phyloP scores from a whole-genome alignment of 768 basidiomycete species.

The Tricholoma furcatifolium region DNA sequence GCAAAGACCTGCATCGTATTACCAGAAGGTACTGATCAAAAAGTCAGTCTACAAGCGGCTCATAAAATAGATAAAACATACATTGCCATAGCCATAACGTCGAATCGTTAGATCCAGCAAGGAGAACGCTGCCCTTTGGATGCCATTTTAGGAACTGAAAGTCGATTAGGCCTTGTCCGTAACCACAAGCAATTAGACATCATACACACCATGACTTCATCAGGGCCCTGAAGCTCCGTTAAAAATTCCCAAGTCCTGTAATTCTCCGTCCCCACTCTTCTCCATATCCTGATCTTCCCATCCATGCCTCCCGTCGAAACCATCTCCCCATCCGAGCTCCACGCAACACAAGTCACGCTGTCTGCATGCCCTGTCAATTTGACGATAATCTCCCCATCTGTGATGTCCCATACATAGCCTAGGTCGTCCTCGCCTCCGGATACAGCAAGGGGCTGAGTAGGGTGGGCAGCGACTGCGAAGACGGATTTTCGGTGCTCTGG shows the following conservation, averaged over 20 bases:
- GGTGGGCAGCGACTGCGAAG: slow-evolving; percentile 83
- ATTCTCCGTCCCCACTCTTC: slow-evolving; percentile 72
- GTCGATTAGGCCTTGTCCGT: slow-evolving; percentile 2
- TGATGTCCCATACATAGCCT: slow-evolving; percentile 91
- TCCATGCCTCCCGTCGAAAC: slow-evolving; percentile 98
- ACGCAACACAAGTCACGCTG: slow-evolving; percentile 77
- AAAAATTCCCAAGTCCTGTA: slow-evolving; percentile 91
- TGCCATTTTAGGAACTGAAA: slow-evolving; percentile 92
- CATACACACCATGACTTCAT: slow-evolving; percentile 85
- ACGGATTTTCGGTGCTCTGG: slow-evolving; percentile 71
- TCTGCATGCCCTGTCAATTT: slow-evolving; percentile 92
- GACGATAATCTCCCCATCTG: slow-evolving; percentile 75
- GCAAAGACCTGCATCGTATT: slow-evolving; percentile 96
- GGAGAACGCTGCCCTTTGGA: slow-evolving; percentile 84
- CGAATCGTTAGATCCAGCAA: slow-evolving; percentile 91
- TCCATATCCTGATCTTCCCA: slow-evolving; percentile 90
- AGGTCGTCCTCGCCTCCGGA: slow-evolving; percentile 96
- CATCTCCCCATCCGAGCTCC: slow-evolving; percentile 89
- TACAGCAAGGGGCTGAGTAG: slow-evolving; percentile 75
- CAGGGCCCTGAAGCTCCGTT: slow-evolving; percentile 89
- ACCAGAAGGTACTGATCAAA: slow-evolving; percentile 82
- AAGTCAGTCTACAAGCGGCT: background rate
- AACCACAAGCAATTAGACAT: background rate
- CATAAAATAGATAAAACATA: slow-evolving; percentile 36
- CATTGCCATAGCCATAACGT: slow-evolving; percentile 98